Conservation (phyloP, 163 green algal species). For the Trebouxia gelatinosa region DNA sequence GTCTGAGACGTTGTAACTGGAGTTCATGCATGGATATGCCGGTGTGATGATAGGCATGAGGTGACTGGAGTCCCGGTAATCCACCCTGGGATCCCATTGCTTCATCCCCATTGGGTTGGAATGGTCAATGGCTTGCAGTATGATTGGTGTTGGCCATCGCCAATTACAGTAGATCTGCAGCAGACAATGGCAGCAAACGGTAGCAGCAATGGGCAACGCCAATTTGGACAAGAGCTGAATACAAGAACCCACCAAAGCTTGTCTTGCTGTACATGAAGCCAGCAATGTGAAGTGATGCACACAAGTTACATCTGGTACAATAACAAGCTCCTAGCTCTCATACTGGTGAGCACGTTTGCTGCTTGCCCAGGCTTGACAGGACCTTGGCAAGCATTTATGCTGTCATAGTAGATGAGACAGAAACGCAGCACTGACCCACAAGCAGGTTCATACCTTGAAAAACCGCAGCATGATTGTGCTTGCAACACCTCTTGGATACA, state of each 20-base stretch:
- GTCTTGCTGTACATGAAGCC: too few relatives aligned
- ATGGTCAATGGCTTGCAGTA: constrained; percentile 80
- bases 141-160: constrained; percentile 90
- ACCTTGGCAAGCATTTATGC: too few relatives aligned
- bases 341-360: too few relatives aligned
- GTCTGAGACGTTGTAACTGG: constrained; percentile 92
- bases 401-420: too few relatives aligned
- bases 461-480: constrained; percentile 77
- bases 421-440: background rate
- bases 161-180: constrained; percentile 51
- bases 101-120: constrained; percentile 70
- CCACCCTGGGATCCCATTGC: constrained; percentile 82
- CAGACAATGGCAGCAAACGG: too few relatives aligned
- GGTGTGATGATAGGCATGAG: constrained; percentile 99
- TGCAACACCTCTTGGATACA: constrained; percentile 82
- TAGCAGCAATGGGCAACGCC: too few relatives aligned
- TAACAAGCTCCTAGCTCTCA: too few relatives aligned
- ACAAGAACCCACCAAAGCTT: too few relatives aligned
- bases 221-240: too few relatives aligned
- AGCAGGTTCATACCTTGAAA: constrained; percentile 80
- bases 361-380: too few relatives aligned
- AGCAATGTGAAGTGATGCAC: too few relatives aligned
- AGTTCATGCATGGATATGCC: constrained; percentile 96
- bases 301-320: too few relatives aligned
- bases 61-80: constrained; percentile 73